phyloP scores from a whole-genome alignment of 768 basidiomycete species.

The Floccularia luteovirens region DNA sequence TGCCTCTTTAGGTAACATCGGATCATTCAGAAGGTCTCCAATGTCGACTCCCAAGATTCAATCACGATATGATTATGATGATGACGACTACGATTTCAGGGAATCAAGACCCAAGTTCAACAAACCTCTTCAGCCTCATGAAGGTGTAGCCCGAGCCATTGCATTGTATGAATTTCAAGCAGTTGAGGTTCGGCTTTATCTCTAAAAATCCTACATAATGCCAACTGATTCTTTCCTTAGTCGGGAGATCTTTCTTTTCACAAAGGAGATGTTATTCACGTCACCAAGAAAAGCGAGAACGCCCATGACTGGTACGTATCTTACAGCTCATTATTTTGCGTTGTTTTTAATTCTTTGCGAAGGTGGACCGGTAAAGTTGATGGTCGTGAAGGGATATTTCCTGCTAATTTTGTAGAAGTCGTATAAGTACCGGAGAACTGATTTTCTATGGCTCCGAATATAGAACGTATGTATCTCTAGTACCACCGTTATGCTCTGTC shows the following conservation, averaged over 20 bases:
- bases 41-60: too few relatives aligned
- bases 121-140: slow-evolving; percentile 39
- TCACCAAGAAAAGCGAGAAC: slow-evolving; percentile 64
- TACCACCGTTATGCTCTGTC: too few relatives aligned
- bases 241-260: slow-evolving; percentile 67
- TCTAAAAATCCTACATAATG: slow-evolving; percentile 1
- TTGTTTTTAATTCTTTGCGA: slow-evolving; percentile 1
- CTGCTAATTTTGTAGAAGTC: slow-evolving; percentile 80
- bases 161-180: slow-evolving; percentile 71
- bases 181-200: slow-evolving; percentile 45
- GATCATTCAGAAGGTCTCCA: too few relatives aligned
- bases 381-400: slow-evolving; percentile 61
- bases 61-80: too few relatives aligned
- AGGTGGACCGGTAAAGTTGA: slow-evolving; percentile 78
- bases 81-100: too few relatives aligned
- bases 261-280: slow-evolving; percentile 67
- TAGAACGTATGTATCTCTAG: too few relatives aligned
- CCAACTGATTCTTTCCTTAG: slow-evolving; percentile 24
- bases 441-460: too few relatives aligned
- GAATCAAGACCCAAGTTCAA: slow-evolving; percentile 1
- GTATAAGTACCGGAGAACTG: slow-evolving; percentile 12
- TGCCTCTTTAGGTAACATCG: neutral
- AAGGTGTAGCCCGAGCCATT: slow-evolving; percentile 66
- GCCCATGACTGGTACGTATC: slow-evolving; percentile 63
- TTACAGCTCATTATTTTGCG: neutral